Evolutionary conservation across 345 rosid species (phyloP).

Genomic region (Sonneratia alba): DNA sequence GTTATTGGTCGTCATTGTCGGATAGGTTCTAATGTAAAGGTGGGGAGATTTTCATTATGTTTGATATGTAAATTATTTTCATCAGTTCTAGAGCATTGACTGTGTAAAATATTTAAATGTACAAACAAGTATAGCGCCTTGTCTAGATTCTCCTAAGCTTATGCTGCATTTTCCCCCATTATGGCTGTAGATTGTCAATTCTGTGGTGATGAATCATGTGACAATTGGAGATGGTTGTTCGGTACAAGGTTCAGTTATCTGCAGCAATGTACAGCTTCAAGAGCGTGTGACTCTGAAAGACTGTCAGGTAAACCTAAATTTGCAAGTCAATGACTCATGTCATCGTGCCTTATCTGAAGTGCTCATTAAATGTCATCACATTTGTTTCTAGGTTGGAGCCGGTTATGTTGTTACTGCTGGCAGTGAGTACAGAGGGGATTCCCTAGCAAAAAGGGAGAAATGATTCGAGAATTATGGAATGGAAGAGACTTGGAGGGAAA

Average conservation of each 20-base stretch:
- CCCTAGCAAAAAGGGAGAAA: slow-evolving; percentile 64
- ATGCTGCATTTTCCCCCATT: slow-evolving; percentile 2
- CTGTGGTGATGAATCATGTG: slow-evolving; percentile 82
- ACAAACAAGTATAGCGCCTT: background rate
- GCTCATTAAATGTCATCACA: background rate
- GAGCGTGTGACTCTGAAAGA: slow-evolving; percentile 77
- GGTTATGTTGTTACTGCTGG: slow-evolving; percentile 65
- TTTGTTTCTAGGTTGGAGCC: slow-evolving; percentile 55
- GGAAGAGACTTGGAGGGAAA: background rate
- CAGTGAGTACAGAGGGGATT: slow-evolving; percentile 74
- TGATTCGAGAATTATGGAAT: slow-evolving; percentile 10
- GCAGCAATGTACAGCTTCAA: slow-evolving; percentile 87
- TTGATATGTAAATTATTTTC: background rate
- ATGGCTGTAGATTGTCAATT: slow-evolving; percentile 66
- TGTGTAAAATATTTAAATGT: background rate
- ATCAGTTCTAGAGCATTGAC: background rate
- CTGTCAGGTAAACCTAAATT: slow-evolving; percentile 59
- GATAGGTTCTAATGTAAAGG: slow-evolving; percentile 97
- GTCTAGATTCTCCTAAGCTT: background rate
- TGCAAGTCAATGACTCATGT: background rate
- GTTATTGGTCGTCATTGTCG: slow-evolving; percentile 94
- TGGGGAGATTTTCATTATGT: slow-evolving; percentile 17
- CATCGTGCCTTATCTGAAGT: background rate
- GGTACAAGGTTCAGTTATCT: slow-evolving; percentile 81
- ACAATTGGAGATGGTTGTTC: slow-evolving; percentile 90